These are phyloP conservation scores for Quercus lobata DNA, from an alignment of 331 rosid species.

Conservation along the genomic window DNA sequence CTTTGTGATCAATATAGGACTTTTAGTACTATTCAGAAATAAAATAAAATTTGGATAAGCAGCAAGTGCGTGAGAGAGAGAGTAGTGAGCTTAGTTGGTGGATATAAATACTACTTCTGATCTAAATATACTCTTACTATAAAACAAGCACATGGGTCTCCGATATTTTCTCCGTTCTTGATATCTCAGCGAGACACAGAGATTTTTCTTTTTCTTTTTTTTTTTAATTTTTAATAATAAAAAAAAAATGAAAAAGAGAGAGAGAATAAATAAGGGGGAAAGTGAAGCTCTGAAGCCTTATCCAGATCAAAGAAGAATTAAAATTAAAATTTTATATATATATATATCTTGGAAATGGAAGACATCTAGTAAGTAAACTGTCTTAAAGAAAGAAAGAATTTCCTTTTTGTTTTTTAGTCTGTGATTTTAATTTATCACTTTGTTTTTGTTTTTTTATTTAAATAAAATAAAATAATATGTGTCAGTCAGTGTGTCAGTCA, in stretches of 20 bases:
- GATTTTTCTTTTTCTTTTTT: not conserved
- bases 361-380: constrained; percentile 9
- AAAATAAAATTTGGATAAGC: not conserved
- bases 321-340: not conserved
- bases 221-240: not conserved
- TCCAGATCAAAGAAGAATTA: constrained; percentile 6
- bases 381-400: not conserved
- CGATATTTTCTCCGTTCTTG: constrained; percentile 29
- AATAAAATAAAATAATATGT: no score
- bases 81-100: not conserved
- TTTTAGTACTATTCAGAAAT: no score
- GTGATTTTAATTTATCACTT: no score
- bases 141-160: constrained; percentile 47
- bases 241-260: not conserved
- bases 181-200: not conserved
- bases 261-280: constrained; percentile 16
- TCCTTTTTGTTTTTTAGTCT: no score
- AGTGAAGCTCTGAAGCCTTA: constrained; percentile 16
- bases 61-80: not conserved
- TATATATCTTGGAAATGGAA: not conserved
- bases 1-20: not conserved
- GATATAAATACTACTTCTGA: constrained; percentile 20
- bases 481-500: no score
- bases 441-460: no score
- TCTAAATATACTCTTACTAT: not conserved